Base-by-base conservation (phyloP, 2,329 filamentous ascomycete species). In the Ascochyta rabiei region DNA sequence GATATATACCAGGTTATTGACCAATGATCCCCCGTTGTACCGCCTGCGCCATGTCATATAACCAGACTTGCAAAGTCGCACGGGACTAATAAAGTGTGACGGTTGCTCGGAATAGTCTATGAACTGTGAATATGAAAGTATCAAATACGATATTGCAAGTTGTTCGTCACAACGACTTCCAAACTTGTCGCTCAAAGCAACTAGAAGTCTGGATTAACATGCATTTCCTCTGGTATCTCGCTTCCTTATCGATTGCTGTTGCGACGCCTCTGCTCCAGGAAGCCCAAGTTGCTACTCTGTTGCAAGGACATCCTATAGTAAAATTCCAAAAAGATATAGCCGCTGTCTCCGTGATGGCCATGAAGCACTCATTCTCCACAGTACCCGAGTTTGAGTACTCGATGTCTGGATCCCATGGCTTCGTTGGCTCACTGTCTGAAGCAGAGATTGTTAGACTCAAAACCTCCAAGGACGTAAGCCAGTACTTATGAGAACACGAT, bases 291-390 rank as follows among this genome's bases (percentile, higher is more conserved):
- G 62, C 62, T 13, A 41, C 59, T 10, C 48, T 71, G 24, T 65
- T 79, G 33, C 68, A 71, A 3, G 69, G 70, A 60, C 76, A 77
- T 65, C 79, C 78, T 66, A 78, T 80, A 42, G 75, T 80, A 64
- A 79, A 78, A 66, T 48, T 80, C 48, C 77, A 76, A 61, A 61
- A 68, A 26, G 68, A 70, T 18, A 46, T 67, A 21, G 48, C 59
- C 43, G 55, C 63, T 2, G 52, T 59, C 2, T 54, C 60, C 38
- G 43, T 73, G 2, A 53, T 68, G 3, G 44, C 51, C 18, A 40
- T 66, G 5, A 66, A 58, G 24, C 56, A 61, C n/a, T 53, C 65
- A 10, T 44, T 73, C 4, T 56, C 58, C 1, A 47, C 52, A 16
- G 18, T 52, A 4, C 64, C 67, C 7, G 64, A 68, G 19, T 64